Evolutionary conservation across 768 basidiomycete genomes (phyloP).

Genomic region (Trametes maxima): DNA sequence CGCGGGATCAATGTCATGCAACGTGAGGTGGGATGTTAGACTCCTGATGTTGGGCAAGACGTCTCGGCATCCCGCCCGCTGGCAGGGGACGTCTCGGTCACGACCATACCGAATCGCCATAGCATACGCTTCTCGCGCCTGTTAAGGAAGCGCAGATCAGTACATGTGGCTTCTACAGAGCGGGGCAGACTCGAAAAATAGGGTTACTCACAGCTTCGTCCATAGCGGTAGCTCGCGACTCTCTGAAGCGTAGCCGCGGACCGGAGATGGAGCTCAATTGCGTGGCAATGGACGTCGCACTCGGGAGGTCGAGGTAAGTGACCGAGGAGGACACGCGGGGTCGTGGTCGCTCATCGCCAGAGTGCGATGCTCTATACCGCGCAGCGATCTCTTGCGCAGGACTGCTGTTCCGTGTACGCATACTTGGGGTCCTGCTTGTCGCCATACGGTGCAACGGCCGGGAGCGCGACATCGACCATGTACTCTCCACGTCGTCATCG

Average conservation of each 20-base stretch:
- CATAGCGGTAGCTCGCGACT: conserved; percentile 16
- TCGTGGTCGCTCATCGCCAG: not conserved
- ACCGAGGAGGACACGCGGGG: conserved; percentile 11
- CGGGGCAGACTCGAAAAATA: not conserved
- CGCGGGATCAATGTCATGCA: conserved; percentile 24
- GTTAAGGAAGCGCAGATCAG: not conserved
- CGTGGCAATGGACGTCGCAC: conserved; percentile 10
- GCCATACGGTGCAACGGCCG: conserved; percentile 13
- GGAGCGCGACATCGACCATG: conserved; percentile 24
- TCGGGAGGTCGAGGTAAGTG: conserved; percentile 11
- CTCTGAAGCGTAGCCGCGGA: conserved; percentile 15
- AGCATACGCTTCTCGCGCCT: conserved; percentile 19
- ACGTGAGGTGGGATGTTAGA: conserved; percentile 24
- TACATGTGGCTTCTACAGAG: not conserved
- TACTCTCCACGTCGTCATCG: conserved; percentile 21
- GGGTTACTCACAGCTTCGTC: conserved; percentile 18
- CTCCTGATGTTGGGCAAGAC: conserved; percentile 21
- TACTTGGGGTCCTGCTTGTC: conserved; percentile 3
- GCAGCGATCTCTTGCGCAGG: conserved; percentile 24
- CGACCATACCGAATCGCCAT: conserved; percentile 15
- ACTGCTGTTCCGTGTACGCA: conserved; percentile 18
- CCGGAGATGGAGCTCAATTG: conserved; percentile 7
- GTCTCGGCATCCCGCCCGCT: conserved; percentile 22
- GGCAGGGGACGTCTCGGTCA: conserved; percentile 19
- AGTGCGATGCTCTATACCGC: conserved; percentile 21